Percentiles rank a stretch among this genome's conserved stretches.
Conservation (phyloP, 495 filamentous ascomycete genomes). For the Xylaria intraflava region DNA sequence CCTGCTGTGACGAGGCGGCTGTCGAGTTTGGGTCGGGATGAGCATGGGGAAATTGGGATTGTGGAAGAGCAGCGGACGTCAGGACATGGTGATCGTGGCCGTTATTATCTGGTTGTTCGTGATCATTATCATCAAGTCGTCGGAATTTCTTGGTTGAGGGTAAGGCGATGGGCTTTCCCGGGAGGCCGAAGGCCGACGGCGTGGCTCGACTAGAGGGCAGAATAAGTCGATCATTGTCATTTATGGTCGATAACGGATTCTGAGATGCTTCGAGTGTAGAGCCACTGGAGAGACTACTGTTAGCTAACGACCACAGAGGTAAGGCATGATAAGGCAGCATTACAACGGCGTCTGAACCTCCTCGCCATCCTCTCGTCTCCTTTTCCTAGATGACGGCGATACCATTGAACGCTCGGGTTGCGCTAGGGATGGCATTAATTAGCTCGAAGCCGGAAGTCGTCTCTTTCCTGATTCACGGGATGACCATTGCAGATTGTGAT, state of each 20-base stretch:
- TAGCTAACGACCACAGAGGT: slow-evolving; percentile 5
- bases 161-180: slow-evolving; percentile 28
- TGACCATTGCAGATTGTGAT: not conserved
- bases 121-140: slow-evolving; percentile 7
- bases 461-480: not conserved
- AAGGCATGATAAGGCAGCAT: slow-evolving; percentile 1
- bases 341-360: slow-evolving; percentile 30
- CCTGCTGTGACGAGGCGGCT: slow-evolving; percentile 8
- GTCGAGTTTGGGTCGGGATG: slow-evolving; percentile 18
- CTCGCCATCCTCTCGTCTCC: slow-evolving; percentile 33
- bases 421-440: slow-evolving; percentile 23
- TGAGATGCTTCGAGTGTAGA: slow-evolving; percentile 15
- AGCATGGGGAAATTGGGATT: slow-evolving; percentile 19
- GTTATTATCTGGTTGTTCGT: slow-evolving; percentile 11
- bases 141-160: slow-evolving; percentile 30
- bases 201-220: slow-evolving; percentile 10
- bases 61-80: not conserved
- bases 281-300: slow-evolving; percentile 13
- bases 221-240: slow-evolving; percentile 17
- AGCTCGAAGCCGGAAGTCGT: not conserved
- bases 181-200: slow-evolving; percentile 11
- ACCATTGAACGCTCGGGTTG: slow-evolving; percentile 13
- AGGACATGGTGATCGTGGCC: not conserved
- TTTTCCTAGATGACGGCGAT: slow-evolving; percentile 30
- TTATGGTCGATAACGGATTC: slow-evolving; percentile 18